These are phyloP conservation scores for Cutaneotrichosporon cutaneum DNA, from an alignment of 1,284 basidiomycete species.

Conservation along the genomic window DNA sequence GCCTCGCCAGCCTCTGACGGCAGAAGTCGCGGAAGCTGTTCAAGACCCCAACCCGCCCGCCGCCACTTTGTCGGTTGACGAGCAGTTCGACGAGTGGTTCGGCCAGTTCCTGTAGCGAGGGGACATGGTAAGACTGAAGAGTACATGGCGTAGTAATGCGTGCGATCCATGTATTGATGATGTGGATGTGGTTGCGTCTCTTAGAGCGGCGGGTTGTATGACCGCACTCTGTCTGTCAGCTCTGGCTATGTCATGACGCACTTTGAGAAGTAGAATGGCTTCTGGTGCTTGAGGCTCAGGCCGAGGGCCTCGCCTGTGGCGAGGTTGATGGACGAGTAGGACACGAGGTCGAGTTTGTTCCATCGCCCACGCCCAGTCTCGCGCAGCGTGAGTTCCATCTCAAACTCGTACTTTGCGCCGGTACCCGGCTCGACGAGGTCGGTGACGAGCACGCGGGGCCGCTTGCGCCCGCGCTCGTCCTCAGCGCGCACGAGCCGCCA, in stretches of 20 bases:
- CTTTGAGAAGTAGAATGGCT: constrained; percentile 90
- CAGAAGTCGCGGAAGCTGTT: background rate
- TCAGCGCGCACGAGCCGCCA: constrained; percentile 43
- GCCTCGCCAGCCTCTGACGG: background rate
- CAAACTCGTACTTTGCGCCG: constrained; percentile 69
- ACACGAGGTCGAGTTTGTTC: constrained; percentile 78
- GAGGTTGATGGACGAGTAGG: constrained; percentile 72
- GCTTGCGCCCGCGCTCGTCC: constrained; percentile 9
- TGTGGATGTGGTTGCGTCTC: background rate
- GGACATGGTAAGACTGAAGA: background rate
- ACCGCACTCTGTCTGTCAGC: constrained; percentile 27
- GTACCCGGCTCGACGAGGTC: constrained; percentile 48
- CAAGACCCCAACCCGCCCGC: background rate
- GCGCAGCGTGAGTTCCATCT: constrained; percentile 75
- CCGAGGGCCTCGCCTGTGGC: constrained; percentile 71
- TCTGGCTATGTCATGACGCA: constrained; percentile 27
- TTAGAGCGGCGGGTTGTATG: constrained; percentile 18
- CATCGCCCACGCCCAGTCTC: constrained; percentile 76
- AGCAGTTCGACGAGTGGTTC: constrained; percentile 3
- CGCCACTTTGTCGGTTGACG: background rate
- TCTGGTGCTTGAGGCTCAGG: constrained; percentile 74
- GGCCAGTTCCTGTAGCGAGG: background rate
- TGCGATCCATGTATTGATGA: constrained; percentile 8
- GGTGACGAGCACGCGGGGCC: constrained; percentile 33
- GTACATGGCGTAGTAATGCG: background rate